phyloP scores from a whole-genome alignment of 371 early-diverging fungal genomes.

The Apophysomyces trapeziformis region DNA sequence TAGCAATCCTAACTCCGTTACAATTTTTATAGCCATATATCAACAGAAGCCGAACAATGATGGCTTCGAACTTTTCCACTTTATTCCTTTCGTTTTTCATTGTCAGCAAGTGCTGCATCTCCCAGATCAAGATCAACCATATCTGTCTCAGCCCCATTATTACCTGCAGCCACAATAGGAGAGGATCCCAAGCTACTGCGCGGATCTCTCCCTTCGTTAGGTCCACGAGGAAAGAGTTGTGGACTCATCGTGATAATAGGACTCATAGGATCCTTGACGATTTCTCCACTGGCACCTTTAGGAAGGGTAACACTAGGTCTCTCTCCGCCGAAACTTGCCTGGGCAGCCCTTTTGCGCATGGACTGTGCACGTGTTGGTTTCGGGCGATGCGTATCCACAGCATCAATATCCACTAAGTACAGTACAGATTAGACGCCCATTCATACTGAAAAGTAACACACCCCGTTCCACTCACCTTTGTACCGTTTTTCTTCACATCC shows the following conservation, averaged over 20 bases:
- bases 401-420: slow-evolving; percentile 72
- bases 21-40: no score
- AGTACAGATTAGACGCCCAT: neutral
- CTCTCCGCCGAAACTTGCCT: slow-evolving; percentile 16
- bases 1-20: no score
- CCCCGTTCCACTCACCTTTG: slow-evolving; percentile 42
- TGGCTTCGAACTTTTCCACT: no score
- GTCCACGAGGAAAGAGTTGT: slow-evolving; percentile 34
- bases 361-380: slow-evolving; percentile 23
- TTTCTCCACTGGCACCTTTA: slow-evolving; percentile 50
- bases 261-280: slow-evolving; percentile 46
- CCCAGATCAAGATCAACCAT: slow-evolving; percentile 29
- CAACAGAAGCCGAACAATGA: no score
- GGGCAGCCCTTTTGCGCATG: slow-evolving; percentile 10
- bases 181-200: slow-evolving; percentile 1
- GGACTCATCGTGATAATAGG: slow-evolving; percentile 52
- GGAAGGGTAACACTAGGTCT: neutral
- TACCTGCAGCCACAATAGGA: neutral
- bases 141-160: slow-evolving; percentile 13
- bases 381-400: slow-evolving; percentile 86
- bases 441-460: neutral
- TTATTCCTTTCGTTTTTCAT: neutral
- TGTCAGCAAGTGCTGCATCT: slow-evolving; percentile 19
- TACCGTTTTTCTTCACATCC: slow-evolving; percentile 90
- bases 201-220: neutral